phyloP scores from a whole-genome alignment of 225 moss, liverwort and hornwort species.

The Ulota crispa region DNA sequence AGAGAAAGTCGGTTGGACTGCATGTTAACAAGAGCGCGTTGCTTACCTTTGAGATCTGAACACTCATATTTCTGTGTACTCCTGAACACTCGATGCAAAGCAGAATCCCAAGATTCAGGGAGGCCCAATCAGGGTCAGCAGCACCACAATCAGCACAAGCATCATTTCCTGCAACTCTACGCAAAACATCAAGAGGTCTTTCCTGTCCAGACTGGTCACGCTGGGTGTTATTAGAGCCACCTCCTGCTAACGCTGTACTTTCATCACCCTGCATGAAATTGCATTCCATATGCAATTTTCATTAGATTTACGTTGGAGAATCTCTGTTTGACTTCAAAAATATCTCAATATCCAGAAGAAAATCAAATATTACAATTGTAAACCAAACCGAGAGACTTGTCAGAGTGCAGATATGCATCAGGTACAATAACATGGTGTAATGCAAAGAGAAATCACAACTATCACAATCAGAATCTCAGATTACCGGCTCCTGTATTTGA shows the following conservation, averaged over 20 bases:
- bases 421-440: not conserved
- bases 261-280: slow-evolving; percentile 51
- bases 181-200: slow-evolving; percentile 81
- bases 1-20: not conserved
- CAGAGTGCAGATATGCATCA: not conserved
- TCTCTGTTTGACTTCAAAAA: slow-evolving; percentile 23
- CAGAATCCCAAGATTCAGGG: slow-evolving; percentile 87
- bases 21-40: not conserved
- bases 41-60: slow-evolving; percentile 83
- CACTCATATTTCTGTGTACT: slow-evolving; percentile 93
- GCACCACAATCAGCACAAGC: slow-evolving; percentile 94
- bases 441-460: slow-evolving; percentile 9
- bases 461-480: not conserved
- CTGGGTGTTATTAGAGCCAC: slow-evolving; percentile 36
- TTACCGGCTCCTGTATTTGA: slow-evolving; percentile 76
- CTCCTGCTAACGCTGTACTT: slow-evolving; percentile 36
- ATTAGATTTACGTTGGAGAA: slow-evolving; percentile 18
- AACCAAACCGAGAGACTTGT: not conserved
- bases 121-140: slow-evolving; percentile 97
- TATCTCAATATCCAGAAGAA: slow-evolving; percentile 3
- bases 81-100: slow-evolving; percentile 98
- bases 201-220: slow-evolving; percentile 63
- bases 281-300: slow-evolving; percentile 43
- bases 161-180: slow-evolving; percentile 79
- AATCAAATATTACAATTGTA: not conserved